Conservation (phyloP, 352 stramenopile genomes). For the Elongisporangium senticosum region DNA sequence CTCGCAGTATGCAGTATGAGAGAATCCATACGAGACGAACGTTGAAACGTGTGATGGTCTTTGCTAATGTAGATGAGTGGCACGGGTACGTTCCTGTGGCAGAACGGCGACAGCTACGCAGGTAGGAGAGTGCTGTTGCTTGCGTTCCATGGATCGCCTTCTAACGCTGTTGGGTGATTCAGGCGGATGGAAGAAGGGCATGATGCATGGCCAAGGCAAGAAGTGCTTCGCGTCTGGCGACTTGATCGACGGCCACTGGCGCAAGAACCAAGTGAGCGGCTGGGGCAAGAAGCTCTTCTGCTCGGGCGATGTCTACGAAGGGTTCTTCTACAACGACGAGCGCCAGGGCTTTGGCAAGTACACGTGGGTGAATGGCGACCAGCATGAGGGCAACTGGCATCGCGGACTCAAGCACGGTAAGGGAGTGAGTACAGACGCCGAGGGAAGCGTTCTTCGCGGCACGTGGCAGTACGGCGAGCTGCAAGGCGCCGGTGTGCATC, state of each 20-base stretch:
- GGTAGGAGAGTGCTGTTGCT: slow-evolving; percentile 20
- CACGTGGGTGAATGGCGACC: slow-evolving; percentile 63
- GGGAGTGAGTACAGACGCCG: slow-evolving; percentile 36
- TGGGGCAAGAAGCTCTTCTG: slow-evolving; percentile 57
- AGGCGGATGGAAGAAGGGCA: slow-evolving; percentile 73
- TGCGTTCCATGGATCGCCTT: slow-evolving; percentile 3
- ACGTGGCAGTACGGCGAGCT: slow-evolving; percentile 42
- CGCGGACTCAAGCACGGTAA: slow-evolving; percentile 60
- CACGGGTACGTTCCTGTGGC: slow-evolving; percentile 61
- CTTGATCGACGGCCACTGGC: slow-evolving; percentile 58
- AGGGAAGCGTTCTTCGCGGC: slow-evolving; percentile 33
- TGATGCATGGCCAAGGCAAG: slow-evolving; percentile 74
- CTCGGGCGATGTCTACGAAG: slow-evolving; percentile 67
- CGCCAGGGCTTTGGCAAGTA: slow-evolving; percentile 65
- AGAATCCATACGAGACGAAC: neutral
- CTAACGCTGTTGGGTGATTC: slow-evolving; percentile 4
- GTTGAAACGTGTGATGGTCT: neutral
- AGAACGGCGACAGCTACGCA: slow-evolving; percentile 74
- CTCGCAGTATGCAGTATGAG: slow-evolving; percentile 1
- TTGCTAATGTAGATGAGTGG: slow-evolving; percentile 58
- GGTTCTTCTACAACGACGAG: slow-evolving; percentile 53
- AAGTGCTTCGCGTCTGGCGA: slow-evolving; percentile 61
- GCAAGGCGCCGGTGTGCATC: slow-evolving; percentile 38
- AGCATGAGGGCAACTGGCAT: slow-evolving; percentile 54
- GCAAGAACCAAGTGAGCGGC: slow-evolving; percentile 52